Evolutionary conservation across 768 basidiomycete genomes (phyloP), one percentile per base, ranked within the genome.

Genomic region (Crassisporium funariophilum): DNA sequence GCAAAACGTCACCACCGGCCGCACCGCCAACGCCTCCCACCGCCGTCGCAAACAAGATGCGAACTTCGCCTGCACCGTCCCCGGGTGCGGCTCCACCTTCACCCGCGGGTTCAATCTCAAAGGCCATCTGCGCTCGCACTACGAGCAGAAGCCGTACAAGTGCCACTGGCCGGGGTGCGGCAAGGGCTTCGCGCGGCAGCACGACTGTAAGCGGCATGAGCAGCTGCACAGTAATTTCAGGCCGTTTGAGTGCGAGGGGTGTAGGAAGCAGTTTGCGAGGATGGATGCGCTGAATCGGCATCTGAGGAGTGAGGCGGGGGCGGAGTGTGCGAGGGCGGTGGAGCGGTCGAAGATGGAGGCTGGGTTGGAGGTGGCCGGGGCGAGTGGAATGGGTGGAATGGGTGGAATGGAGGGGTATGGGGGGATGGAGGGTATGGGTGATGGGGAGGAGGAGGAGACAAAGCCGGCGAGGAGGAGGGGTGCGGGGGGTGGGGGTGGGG

Each of bases 151-250:
- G 52, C 94, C 94, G 23, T 98, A 93, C 76, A 82, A 87, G 65
- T 98, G 94, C 71, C 86, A 89, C 58, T 95, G 92, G 85, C 91
- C 91, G 1, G 93, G 91, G 17, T 98, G 94, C 61, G 86, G 84
- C 20, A 95, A 97, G 69, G 91, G 94, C 17, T 95, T 97, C 53
- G 94, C 90, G 20, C 70, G 94, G 46, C 91, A 95, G 64, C 95
- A 97, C 60, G 95, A 98, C 64, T 97, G 95, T 69, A 98, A 95
- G 63, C 82, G 94, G 2, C 95, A 98, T 58, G 95, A 97, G 66
- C 88, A 94, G 55, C 75, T 98, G 33, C 95, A 98, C 64, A 84
- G 90, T 47, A 95, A 95, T 57, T 87, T 92, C 59, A 74, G 94
- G 17, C 93, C 94, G 51, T 95, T 94, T 64, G 87, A 81, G 10